Evolutionary conservation across 2,329 filamentous ascomycete species (phyloP), one percentile per base, ranked within the genome.

Genomic region (Chrysosphaeria jannelii): DNA sequence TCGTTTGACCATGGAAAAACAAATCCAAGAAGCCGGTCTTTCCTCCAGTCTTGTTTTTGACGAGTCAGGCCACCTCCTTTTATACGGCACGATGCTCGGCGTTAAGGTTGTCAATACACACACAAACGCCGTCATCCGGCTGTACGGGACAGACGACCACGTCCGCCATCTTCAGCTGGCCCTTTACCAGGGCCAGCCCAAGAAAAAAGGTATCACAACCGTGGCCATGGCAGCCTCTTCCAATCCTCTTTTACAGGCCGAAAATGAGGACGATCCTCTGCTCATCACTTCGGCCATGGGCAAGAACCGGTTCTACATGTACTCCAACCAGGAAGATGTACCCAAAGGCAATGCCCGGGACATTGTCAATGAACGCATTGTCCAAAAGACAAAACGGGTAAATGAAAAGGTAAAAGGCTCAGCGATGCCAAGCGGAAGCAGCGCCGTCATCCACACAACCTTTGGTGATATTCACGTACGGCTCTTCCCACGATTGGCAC

Each of bases 271-370:
- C 29, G 85, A 97, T 39, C 79, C 88, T 0, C 81, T 93, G 38
- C 51, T 97, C 6, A 58, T 88, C 21, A 57, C 61, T 7, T 93
- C 85, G 0, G 81, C 67, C 1, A 67, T 72, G 21, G 71, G 67
- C 30, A 93, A 90, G 45, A 61, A 71, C 14, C 70, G 88, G 19
- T 97, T 97, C 47, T 97, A 91, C 54, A 78, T 93, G 64, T 97
- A 91, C 44, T 90, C 75, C 17, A 89, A 91, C 41, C 72, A 90
- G 19, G 60, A 67, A 18, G 70, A 76, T 13, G 57, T 85, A 24
- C 23, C 66, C 33, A 89, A 81, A 42, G 69, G 71, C 6, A 67
- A 6, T 19, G 25, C 68, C 17, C 66, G 85, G 33, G 85, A 97
- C 40, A 57, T 97, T 8, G 78, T 90, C 35, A 97, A 97, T 41